phyloP scores from a whole-genome alignment of 75 land plant genomes.

The Isoetes taiwanensis region DNA sequence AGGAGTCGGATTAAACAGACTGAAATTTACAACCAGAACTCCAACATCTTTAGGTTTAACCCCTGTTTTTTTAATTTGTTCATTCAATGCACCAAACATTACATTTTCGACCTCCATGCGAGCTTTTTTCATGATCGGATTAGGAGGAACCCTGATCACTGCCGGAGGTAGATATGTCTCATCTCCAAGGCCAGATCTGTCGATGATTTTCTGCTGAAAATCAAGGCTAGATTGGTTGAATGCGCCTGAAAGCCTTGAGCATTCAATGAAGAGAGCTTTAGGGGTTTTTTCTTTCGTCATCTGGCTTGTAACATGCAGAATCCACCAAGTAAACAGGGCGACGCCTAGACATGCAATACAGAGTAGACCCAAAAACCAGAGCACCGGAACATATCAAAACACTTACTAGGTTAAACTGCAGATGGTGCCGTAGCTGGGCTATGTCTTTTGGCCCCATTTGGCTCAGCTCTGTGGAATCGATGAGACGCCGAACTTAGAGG shows the following conservation, averaged over 20 bases:
- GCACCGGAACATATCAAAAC: slow-evolving; percentile 21
- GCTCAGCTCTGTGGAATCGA: slow-evolving; percentile 16
- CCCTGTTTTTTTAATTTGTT: slow-evolving; percentile 33
- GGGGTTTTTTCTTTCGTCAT: slow-evolving; percentile 14
- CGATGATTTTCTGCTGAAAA: slow-evolving; percentile 50
- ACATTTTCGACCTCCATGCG: slow-evolving; percentile 36
- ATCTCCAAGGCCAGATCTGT: slow-evolving; percentile 59
- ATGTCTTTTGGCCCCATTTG: slow-evolving; percentile 12
- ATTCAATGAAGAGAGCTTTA: slow-evolving; percentile 17
- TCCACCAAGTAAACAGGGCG: slow-evolving; percentile 42
- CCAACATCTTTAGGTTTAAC: slow-evolving; percentile 39
- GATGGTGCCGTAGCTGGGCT: slow-evolving; percentile 18
- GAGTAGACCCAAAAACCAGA: slow-evolving; percentile 17
- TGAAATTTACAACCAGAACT: slow-evolving; percentile 37
- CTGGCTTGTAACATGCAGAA: slow-evolving; percentile 26
- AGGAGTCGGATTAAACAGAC: slow-evolving; percentile 38
- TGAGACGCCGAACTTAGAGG: too few species aligned
- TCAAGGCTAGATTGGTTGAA: slow-evolving; percentile 28
- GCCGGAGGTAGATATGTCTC: slow-evolving; percentile 56
- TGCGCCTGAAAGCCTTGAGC: slow-evolving; percentile 12
- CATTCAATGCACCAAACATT: slow-evolving; percentile 29
- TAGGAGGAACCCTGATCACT: slow-evolving; percentile 24
- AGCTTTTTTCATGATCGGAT: slow-evolving; percentile 20
- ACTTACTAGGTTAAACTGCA: slow-evolving; percentile 18
- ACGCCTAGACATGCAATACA: slow-evolving; percentile 26